Evolutionary conservation across 73 alveolate genomes (phyloP), one percentile per base, ranked within the genome.

Genomic region (Symbiodinium natans): DNA sequence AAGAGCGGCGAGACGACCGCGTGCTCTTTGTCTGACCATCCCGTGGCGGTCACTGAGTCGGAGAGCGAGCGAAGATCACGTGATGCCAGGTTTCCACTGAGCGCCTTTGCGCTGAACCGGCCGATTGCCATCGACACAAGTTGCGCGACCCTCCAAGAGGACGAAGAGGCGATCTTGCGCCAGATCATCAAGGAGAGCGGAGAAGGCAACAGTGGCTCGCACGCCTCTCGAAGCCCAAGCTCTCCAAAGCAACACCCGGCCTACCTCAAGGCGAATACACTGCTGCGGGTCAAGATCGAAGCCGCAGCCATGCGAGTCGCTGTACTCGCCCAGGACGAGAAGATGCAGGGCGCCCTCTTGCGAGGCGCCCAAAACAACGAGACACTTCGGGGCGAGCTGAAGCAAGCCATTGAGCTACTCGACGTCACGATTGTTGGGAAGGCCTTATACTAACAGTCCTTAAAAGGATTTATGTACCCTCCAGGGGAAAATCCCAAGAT

Each of bases 291-390:
- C 77, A 84, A 84, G 93, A 15, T 84, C 42, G 80, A 41, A 43
- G 93, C 75, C 41, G 89, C 89, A 31, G 89, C 89, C 29, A 82
- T 82, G 89, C 89, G 89, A 36, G 41, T 82, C 1, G 89, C 89
- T 38, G 89, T 82, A 34, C 89, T 82, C 59, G 41, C 41, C 59
- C 7, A 39, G 40, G 89, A 82, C 43, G 63, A 39, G 63, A 39
- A 82, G 43, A 39, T 40, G 38, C 39, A 82, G 43, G 56, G 41
- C 19, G 31, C 54, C 41, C 31, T 82, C 39, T 82, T 82, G 89
- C 34, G 63, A 42, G 59, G 89, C 21, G 89, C 89, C 21, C 59
- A 34, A 48, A 82, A 82, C 59, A 39, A 40, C 63, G 40, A 25
- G 40, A 82, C 19, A 33, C 89, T 82, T 31, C 89, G 89, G 41